These are phyloP conservation scores for Dactylellina parvicollis DNA, from an alignment of 2,329 filamentous ascomycete genomes.

Conservation along the genomic window DNA sequence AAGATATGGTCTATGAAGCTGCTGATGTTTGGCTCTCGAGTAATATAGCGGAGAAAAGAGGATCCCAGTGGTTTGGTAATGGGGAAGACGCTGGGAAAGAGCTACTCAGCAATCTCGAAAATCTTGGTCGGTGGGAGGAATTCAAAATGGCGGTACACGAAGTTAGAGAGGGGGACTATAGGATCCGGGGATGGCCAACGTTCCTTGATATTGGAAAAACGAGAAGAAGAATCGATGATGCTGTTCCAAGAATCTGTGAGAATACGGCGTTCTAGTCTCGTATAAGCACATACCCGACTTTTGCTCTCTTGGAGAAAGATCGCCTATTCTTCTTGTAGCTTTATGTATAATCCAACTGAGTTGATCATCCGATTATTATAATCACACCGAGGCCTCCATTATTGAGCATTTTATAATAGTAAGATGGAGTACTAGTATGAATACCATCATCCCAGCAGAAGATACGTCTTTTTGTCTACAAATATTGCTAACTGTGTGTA, in stretches of 20 bases:
- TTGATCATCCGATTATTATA: no score
- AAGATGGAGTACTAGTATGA: no score
- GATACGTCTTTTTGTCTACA: no score
- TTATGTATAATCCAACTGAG: no score
- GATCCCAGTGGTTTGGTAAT: conserved; percentile 21
- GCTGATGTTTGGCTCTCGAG: conserved; percentile 20
- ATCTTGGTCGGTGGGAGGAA: conserved; percentile 20
- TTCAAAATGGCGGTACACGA: conserved; percentile 24
- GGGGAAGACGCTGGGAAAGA: background rate
- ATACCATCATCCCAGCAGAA: no score
- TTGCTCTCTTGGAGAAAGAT: no score
- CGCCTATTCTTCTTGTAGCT: no score
- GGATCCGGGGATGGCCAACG: conserved; percentile 30
- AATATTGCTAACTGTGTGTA: no score
- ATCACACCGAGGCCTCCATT: no score
- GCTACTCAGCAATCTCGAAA: conserved; percentile 32
- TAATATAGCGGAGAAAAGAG: conserved; percentile 10
- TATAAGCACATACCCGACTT: no score
- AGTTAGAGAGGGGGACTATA: conserved; percentile 28
- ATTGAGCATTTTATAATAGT: no score
- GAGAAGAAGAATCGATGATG: conserved; percentile 28
- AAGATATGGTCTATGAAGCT: conserved; percentile 27
- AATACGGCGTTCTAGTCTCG: conserved; percentile 15
- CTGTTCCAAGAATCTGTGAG: conserved; percentile 31
- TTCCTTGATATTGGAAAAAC: conserved; percentile 39